Conservation (phyloP, 228 moss, liverwort and hornwort species). For the Sphagnum magellanicum region DNA sequence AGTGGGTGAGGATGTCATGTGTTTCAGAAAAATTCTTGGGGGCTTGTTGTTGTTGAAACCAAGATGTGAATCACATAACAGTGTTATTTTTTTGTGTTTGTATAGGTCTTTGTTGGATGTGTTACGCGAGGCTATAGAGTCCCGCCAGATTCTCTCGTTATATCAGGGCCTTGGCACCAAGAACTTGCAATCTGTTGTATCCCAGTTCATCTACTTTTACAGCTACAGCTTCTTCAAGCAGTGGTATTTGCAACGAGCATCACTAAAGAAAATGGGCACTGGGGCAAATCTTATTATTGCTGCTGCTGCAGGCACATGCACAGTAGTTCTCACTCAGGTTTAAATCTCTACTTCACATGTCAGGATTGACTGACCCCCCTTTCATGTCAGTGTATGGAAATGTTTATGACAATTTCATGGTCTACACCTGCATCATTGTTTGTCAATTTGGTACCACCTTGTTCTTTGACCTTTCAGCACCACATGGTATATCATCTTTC, state of each 20-base stretch:
- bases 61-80: too few species aligned
- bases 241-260: conserved; percentile 32
- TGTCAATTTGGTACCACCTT: too few species aligned
- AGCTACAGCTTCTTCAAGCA: conserved; percentile 65
- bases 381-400: too few species aligned
- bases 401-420: too few species aligned
- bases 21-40: too few species aligned
- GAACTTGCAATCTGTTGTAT: conserved; percentile 61
- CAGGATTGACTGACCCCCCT: not conserved
- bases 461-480: too few species aligned
- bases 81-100: not conserved
- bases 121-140: conserved; percentile 55
- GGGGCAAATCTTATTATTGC: conserved; percentile 62
- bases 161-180: conserved; percentile 69
- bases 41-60: too few species aligned
- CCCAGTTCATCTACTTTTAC: conserved; percentile 73
- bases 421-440: not conserved
- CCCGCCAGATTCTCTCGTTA: conserved; percentile 41
- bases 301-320: conserved; percentile 66
- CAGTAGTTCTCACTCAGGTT: conserved; percentile 56
- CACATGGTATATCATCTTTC: too few species aligned
- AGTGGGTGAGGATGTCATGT: too few species aligned
- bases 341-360: not conserved
- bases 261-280: conserved; percentile 52
- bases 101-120: conserved; percentile 65